phyloP scores from a whole-genome alignment of 306 rosid species.

The Quillaja saponaria region DNA sequence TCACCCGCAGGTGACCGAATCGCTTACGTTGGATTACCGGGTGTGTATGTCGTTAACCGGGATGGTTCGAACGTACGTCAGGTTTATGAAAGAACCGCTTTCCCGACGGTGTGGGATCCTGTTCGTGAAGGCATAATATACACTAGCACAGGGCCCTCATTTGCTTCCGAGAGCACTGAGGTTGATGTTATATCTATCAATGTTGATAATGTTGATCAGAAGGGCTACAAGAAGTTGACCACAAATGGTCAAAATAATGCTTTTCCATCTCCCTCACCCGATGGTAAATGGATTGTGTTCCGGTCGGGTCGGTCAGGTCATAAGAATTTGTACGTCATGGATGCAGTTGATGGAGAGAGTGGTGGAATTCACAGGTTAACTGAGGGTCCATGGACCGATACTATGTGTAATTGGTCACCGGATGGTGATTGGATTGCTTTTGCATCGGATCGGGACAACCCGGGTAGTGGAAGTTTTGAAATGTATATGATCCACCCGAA shows the following conservation, averaged over 20 bases:
- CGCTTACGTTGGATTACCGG: conserved; percentile 59
- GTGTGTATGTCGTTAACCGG: conserved; percentile 56
- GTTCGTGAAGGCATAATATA: conserved; percentile 60
- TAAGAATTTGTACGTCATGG: conserved; percentile 75
- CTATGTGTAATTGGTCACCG: conserved; percentile 90
- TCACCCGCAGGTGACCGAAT: conserved; percentile 68
- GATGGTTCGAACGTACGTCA: conserved; percentile 69
- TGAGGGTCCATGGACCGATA: conserved; percentile 74
- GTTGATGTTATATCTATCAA: conserved; percentile 66
- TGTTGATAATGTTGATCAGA: conserved; percentile 34
- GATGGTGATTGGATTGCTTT: conserved; percentile 84
- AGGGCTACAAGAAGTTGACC: conserved; percentile 50
- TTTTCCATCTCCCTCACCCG: conserved; percentile 68
- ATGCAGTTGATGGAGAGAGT: conserved; percentile 60
- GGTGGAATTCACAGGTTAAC: conserved; percentile 51
- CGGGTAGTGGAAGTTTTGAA: conserved; percentile 66
- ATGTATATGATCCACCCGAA: conserved; percentile 70
- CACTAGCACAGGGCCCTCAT: conserved; percentile 63
- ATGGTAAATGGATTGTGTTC: conserved; percentile 80
- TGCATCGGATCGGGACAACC: conserved; percentile 62
- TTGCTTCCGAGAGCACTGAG: conserved; percentile 56
- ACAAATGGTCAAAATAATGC: conserved; percentile 77
- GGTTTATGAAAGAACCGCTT: conserved; percentile 46
- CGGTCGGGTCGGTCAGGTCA: conserved; percentile 74
- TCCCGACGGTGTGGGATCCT: conserved; percentile 73